Conservation (phyloP, 2,329 filamentous ascomycete species). For the Davidsoniella neocaledoniae region DNA sequence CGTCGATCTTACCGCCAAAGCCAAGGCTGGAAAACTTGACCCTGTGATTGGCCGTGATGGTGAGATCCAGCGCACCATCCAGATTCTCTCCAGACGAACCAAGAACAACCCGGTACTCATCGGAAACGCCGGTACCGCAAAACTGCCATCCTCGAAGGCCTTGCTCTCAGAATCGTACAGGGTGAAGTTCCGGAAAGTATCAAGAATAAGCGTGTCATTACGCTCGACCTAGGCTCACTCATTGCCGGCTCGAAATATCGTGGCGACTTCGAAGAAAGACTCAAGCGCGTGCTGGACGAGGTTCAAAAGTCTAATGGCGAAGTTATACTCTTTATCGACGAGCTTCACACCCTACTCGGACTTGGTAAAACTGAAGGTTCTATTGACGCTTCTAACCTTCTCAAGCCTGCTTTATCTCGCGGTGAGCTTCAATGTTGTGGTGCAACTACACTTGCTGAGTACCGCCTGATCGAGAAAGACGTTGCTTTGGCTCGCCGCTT, state of each 20-base stretch:
- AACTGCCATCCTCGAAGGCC: slow-evolving; percentile 79
- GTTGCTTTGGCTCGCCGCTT: slow-evolving; percentile 83
- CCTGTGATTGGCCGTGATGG: slow-evolving; percentile 86
- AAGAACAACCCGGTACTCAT: slow-evolving; percentile 97
- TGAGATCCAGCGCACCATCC: slow-evolving; percentile 88
- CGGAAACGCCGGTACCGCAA: slow-evolving; percentile 78
- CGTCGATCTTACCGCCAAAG: slow-evolving; percentile 71
- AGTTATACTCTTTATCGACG: slow-evolving; percentile 89
- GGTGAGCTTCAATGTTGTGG: slow-evolving; percentile 92
- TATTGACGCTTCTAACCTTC: slow-evolving; percentile 85
- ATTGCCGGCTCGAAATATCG: slow-evolving; percentile 93
- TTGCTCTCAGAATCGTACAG: slow-evolving; percentile 75
- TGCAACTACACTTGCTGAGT: slow-evolving; percentile 84
- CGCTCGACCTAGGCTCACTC: slow-evolving; percentile 74
- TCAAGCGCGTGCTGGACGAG: slow-evolving; percentile 83
- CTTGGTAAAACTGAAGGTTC: slow-evolving; percentile 91
- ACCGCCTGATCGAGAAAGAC: slow-evolving; percentile 88
- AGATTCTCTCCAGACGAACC: slow-evolving; percentile 78
- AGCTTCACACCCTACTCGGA: slow-evolving; percentile 79
- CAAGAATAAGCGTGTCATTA: slow-evolving; percentile 81
- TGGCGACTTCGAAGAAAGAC: slow-evolving; percentile 86
- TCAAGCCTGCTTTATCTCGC: slow-evolving; percentile 84
- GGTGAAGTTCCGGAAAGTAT: slow-evolving; percentile 93
- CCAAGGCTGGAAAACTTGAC: slow-evolving; percentile 78
- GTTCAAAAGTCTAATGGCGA: slow-evolving; percentile 77